Base-by-base conservation (phyloP, 2,329 filamentous ascomycete genomes). In the Aspergillus candidus region DNA sequence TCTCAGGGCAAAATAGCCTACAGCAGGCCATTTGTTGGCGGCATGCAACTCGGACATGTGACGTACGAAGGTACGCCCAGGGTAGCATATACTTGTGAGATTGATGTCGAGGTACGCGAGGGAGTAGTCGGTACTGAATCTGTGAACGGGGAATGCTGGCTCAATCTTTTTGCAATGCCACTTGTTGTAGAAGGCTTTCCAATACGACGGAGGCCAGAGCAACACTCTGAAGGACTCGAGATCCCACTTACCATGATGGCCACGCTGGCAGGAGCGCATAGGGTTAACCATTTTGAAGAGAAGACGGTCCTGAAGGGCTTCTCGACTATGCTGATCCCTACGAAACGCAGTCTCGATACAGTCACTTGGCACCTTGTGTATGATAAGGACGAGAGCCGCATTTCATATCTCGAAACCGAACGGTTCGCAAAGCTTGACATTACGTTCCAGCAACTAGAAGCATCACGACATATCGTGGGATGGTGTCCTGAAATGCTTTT, bases 121-220 rank as follows among this genome's bases (percentile, higher is more conserved):
- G 11, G 29, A 13, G 6, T 27, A 8, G 22, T 10, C 22, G 29
- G 12, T 18, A 15, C n/a, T 13, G 13, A 32, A 7, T 6, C 3
- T n/a, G 7, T 22, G 4, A 22, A 12, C 30, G 43, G 38, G 4
- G n/a, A 40, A n/a, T 44, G 43, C 32, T 44, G 43, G 43, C 17
- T 15, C n/a, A 14, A 15, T n/a, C 22, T 44, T 5, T 14, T 40
- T 14, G 11, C 37, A 17, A 12, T 6, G 4, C 43, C 43, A 44
- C 18, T 35, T 11, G 18, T 44, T 15, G 43, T 44, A 14, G 37
- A 44, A 27, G 43, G 43, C 4, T 44, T 40, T 13, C 43, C 43
- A 11, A 37, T 37, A 8, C 37, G 27, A 10, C 37, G 43, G 4
- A 35, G 43, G 18, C 32, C 32, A 6, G 10, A 18, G 11, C 18